Base-by-base conservation (phyloP, 164 flowering plant species). In the Liquidambar formosana region DNA sequence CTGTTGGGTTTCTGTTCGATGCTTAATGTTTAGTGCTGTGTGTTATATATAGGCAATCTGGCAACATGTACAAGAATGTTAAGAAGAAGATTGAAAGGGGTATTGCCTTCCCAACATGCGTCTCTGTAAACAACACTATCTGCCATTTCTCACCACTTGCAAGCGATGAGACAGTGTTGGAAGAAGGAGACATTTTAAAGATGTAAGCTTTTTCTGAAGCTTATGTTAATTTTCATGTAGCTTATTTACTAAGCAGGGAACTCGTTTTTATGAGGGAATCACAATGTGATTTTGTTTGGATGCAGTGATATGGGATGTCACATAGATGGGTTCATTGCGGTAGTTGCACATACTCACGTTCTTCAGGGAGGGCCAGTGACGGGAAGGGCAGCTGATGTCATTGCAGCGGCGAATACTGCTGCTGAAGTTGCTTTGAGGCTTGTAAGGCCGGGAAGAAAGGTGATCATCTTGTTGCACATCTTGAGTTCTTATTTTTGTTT, bases 81-180 rank as follows among this genome's bases (percentile, higher is more conserved):
- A 95, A 95, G 91, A 91, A 84, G 81, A 93, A 91, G 87, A 88
- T 95, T 63, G 99, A 95, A 73, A 82, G 91, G 68, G 99, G 99
- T 5, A 83, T 95, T 46, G 97, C 98, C 0, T 95, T 95, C 60
- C 98, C 98, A 15, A 93, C 98, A 6, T 95, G 99, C 74, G 60
- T 95, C 38, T 95, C 99, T 23, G 93, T 91, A 48, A 95, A 93
- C 82, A 93, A 90, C 76, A 85, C 86, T 3, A 83, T 95, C 23
- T 84, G 97, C 65, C 99, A 95, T 77, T 91, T 75, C 66, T 95
- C 99, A 26, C 99, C 99, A 0, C 91, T 95, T 57, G 97, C 96
- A 8, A 88, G 97, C 64, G 98, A 93, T 69, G 93, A 89, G 63
- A 52, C 87, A 1, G 83, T 79, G n/a, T 73, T 93, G 75, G 90